Base-by-base conservation (phyloP, 2,329 filamentous ascomycete species). In the Botrytis tulipae region DNA sequence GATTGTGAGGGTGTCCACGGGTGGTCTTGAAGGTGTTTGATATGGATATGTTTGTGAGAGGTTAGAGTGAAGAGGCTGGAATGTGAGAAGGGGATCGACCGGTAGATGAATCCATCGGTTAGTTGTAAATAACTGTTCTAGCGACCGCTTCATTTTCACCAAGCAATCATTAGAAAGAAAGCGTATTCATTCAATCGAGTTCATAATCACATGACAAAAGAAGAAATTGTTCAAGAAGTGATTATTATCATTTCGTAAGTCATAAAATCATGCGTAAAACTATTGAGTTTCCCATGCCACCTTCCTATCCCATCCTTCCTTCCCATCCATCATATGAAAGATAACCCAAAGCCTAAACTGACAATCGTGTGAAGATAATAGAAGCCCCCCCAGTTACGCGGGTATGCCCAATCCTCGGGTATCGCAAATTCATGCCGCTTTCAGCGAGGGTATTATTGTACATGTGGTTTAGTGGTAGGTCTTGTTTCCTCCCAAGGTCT, bases 401-500 rank as follows among this genome's bases (percentile, higher is more conserved):
- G 68, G 66, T 57, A 35, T 70, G 68, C 20, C 22, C 54, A 37
- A 61, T 70, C 68, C 10, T 70, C 68, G 68, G 68, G 68, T 70
- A 70, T 70, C 68, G 54, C 14, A 46, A 62, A 42, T 57, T 69
- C 48, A 69, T 69, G 48, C 12, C 66, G 48, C n/a, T 3, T 57
- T 29, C 16, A 69, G 48, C 18, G 44, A 25, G 42, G 44, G 54
- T 60, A n/a, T 62, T n/a, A 22, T 37, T 46, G 29, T 46, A 61
- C 40, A 46, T 40, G 54, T 62, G 37, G 16, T 61, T 70, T 81
- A 81, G 16, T 76, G 70, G 78, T 83, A 83, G 25, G 84, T 86
- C 80, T 86, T 88, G 81, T 89, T 84, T 66, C 86, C 84, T 46
- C 88, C 88, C 9, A 86, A 32, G 0, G 88, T 89, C 82, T 85